Conservation (phyloP, 108 stramenopile genomes). For the Cyclotella choctawhatcheeana region DNA sequence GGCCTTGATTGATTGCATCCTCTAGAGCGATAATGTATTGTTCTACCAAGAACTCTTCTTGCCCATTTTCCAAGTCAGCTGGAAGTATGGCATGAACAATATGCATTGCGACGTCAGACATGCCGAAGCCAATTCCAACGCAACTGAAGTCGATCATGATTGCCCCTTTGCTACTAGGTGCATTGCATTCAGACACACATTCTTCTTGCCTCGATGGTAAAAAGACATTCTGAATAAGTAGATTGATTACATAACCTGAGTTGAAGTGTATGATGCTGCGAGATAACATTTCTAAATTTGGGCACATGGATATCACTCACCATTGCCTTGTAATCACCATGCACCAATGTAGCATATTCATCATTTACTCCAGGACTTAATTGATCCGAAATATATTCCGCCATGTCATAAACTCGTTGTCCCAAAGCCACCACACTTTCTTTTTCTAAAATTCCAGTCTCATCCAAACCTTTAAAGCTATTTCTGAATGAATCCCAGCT, state of each 20-base stretch:
- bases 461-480: slow-evolving; percentile 36
- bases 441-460: slow-evolving; percentile 22
- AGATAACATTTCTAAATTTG: too few relatives aligned
- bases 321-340: slow-evolving; percentile 87
- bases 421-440: slow-evolving; percentile 53
- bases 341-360: slow-evolving; percentile 68
- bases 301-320: too few relatives aligned
- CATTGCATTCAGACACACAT: background rate
- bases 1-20: slow-evolving; percentile 22
- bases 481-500: slow-evolving; percentile 67
- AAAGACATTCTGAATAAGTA: slow-evolving; percentile 74
- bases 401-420: slow-evolving; percentile 54
- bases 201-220: slow-evolving; percentile 37
- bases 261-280: too few relatives aligned
- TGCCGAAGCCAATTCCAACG: slow-evolving; percentile 68
- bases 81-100: slow-evolving; percentile 72
- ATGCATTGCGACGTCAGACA: slow-evolving; percentile 67
- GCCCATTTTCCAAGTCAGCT: slow-evolving; percentile 56
- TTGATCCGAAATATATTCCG: slow-evolving; percentile 66
- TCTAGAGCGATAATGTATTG: slow-evolving; percentile 60
- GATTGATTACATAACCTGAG: too few relatives aligned
- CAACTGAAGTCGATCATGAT: slow-evolving; percentile 83
- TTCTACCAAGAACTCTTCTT: slow-evolving; percentile 62
- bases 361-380: slow-evolving; percentile 62
- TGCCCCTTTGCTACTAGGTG: slow-evolving; percentile 17